A percentile compares a stretch with the other conserved stretches of the same genome.
Evolutionary conservation across 345 rosid genomes (phyloP).

Genomic region (Eucalyptus melliodora): DNA sequence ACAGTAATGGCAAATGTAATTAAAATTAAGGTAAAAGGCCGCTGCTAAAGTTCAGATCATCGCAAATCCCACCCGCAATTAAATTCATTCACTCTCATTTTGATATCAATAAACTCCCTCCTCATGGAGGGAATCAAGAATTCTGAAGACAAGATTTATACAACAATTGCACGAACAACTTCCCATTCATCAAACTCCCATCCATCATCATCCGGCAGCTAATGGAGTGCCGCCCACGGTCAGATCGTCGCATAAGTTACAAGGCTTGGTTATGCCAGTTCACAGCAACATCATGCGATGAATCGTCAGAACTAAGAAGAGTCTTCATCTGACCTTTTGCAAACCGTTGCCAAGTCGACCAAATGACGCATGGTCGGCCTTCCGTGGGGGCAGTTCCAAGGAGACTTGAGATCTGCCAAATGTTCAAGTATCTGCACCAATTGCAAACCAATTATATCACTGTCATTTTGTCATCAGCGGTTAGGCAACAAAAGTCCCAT

Average conservation of each 20-base stretch:
- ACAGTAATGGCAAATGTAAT: background rate
- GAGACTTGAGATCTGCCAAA: slow-evolving; percentile 75
- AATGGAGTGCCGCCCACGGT: background rate
- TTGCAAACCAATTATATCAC: background rate
- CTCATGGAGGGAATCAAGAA: background rate
- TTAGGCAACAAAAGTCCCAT: background rate
- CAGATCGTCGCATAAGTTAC: background rate
- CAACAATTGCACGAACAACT: background rate
- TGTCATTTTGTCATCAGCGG: background rate
- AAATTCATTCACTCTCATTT: background rate
- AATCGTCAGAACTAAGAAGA: background rate
- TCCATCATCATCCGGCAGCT: background rate
- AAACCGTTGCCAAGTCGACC: slow-evolving; percentile 55
- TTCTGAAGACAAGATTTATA: background rate
- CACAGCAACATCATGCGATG: background rate
- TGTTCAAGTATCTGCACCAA: slow-evolving; percentile 60
- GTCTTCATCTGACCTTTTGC: background rate
- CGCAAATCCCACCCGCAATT: background rate
- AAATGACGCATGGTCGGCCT: slow-evolving; percentile 98
- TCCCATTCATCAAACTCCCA: background rate
- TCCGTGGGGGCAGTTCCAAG: slow-evolving; percentile 99
- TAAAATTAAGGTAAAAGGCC: background rate
- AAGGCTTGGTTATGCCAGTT: background rate
- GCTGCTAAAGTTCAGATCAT: background rate
- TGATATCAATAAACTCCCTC: background rate